phyloP scores from a whole-genome alignment of 352 stramenopile genomes.

The Peronospora destructor region DNA sequence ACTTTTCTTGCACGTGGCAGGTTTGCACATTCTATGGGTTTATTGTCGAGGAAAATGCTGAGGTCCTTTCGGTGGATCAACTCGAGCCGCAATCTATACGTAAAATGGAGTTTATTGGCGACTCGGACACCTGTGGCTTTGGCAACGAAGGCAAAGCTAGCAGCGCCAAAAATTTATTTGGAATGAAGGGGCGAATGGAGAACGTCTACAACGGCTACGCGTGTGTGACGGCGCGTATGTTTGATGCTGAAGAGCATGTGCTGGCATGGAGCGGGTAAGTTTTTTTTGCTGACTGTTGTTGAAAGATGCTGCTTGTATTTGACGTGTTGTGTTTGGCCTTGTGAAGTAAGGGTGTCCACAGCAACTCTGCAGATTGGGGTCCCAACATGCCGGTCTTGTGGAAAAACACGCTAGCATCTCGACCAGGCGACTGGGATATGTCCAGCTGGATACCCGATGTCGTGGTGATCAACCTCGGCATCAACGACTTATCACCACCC shows the following conservation, averaged over 20 bases:
- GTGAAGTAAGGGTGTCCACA: constrained; percentile 77
- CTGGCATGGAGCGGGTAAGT: constrained; percentile 73
- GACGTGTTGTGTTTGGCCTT: constrained; percentile 2
- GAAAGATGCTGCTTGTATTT: neutral
- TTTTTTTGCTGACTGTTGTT: neutral
- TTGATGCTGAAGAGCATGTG: constrained; percentile 80
- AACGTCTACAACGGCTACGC: constrained; percentile 86
- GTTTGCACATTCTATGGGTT: constrained; percentile 87
- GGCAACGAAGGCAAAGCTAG: constrained; percentile 77
- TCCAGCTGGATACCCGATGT: constrained; percentile 67
- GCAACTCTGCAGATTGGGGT: constrained; percentile 78
- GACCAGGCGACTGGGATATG: constrained; percentile 66
- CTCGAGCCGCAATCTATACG: constrained; percentile 29
- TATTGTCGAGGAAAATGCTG: constrained; percentile 61
- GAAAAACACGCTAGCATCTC: constrained; percentile 82
- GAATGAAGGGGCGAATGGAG: constrained; percentile 84
- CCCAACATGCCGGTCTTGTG: constrained; percentile 74
- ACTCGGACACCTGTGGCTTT: constrained; percentile 79
- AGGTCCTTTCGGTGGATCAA: constrained; percentile 47
- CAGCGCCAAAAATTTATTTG: constrained; percentile 69
- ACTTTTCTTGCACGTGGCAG: constrained; percentile 15
- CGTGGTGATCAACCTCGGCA: constrained; percentile 81
- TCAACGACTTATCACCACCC: constrained; percentile 80
- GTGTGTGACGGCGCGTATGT: constrained; percentile 79
- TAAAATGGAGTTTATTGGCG: constrained; percentile 82